These are phyloP conservation scores for Bromus sterilis DNA, from an alignment of 176 grass and related monocot genomes.

Conservation along the genomic window DNA sequence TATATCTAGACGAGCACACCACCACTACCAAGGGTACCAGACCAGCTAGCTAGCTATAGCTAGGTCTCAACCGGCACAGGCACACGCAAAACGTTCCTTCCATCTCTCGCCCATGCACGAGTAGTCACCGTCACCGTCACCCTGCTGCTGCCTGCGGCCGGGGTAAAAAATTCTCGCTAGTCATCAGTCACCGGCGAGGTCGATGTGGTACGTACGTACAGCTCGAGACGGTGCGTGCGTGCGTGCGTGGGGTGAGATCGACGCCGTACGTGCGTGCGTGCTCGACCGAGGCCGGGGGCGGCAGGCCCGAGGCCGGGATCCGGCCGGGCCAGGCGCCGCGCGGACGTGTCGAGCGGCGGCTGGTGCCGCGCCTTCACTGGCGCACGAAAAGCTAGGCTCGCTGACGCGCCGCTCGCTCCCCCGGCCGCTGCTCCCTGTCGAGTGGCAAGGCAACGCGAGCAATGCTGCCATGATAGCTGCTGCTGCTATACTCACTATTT, in stretches of 20 bases:
- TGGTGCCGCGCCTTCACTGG: constrained; percentile 12
- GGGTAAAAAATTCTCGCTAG: not conserved
- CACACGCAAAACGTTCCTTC: not conserved
- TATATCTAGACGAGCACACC: not conserved
- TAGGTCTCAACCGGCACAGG: not conserved
- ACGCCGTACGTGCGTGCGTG: not conserved
- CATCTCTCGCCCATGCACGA: not conserved
- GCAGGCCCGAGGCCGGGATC: constrained; percentile 19
- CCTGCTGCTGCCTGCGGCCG: not conserved
- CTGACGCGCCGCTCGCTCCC: not conserved
- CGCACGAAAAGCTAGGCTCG: not conserved
- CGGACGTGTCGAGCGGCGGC: constrained; percentile 38
- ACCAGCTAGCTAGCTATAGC: not conserved
- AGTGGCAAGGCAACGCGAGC: not conserved
- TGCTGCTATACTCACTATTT: not conserved
- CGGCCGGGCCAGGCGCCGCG: not conserved
- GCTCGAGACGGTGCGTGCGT: not conserved
- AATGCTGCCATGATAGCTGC: not conserved
- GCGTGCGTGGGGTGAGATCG: not conserved
- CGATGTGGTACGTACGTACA: not conserved
- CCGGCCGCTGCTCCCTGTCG: not conserved
- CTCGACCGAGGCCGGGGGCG: not conserved
- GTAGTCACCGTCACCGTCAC: not conserved
- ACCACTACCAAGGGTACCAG: not conserved
- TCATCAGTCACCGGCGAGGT: not conserved